Conservation (phyloP, 176 grass and related monocot genomes). For the Neostapfia colusana region DNA sequence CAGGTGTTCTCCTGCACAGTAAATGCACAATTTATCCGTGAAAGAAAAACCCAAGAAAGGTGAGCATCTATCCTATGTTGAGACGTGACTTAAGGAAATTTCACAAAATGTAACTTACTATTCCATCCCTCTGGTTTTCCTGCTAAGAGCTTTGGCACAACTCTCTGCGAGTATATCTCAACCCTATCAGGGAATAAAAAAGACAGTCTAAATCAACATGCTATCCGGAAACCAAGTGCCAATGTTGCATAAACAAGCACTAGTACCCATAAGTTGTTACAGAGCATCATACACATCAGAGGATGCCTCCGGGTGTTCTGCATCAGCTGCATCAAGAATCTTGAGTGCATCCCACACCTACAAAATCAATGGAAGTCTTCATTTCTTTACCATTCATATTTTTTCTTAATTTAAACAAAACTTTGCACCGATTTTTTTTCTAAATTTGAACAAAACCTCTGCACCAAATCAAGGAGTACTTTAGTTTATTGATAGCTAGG, state of each 20-base stretch:
- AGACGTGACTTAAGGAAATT: conserved; percentile 12
- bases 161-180: conserved; percentile 70
- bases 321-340: conserved; percentile 70
- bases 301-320: conserved; percentile 54
- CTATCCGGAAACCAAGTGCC: not conserved
- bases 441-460: not conserved
- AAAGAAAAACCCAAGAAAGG: not conserved
- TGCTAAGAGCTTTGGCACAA: conserved; percentile 59
- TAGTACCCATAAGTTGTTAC: conserved; percentile 1
- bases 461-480: not conserved
- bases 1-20: conserved; percentile 70
- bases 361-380: not conserved
- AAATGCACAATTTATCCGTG: not conserved
- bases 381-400: not conserved
- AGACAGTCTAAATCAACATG: not conserved
- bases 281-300: conserved; percentile 56
- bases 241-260: not conserved
- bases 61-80: not conserved
- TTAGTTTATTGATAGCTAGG: not conserved
- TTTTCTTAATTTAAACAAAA: not conserved
- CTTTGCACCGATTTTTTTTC: not conserved
- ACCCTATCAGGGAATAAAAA: conserved; percentile 32
- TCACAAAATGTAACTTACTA: conserved; percentile 54
- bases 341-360: conserved; percentile 79
- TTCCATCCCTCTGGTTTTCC: conserved; percentile 81